Evolutionary conservation across 2,329 filamentous ascomycete species (phyloP).

Genomic region (Penicillium vulpinum): DNA sequence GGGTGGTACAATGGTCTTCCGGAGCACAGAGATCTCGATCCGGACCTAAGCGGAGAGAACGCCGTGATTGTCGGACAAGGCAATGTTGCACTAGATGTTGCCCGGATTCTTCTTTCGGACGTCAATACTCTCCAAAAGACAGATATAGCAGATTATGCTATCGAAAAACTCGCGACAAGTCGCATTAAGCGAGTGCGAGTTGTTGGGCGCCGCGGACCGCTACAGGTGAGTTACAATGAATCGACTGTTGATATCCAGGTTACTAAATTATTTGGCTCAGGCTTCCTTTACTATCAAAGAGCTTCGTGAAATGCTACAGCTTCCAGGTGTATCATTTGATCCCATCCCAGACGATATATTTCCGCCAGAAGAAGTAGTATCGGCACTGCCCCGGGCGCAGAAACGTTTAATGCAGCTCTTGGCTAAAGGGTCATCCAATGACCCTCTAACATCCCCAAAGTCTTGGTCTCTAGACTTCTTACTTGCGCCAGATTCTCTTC

Average conservation of each 20-base stretch:
- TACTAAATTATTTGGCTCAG: slow-evolving; percentile 43
- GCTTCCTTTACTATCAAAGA: slow-evolving; percentile 97
- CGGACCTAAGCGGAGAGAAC: slow-evolving; percentile 74
- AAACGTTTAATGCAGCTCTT: slow-evolving; percentile 80
- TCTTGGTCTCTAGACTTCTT: slow-evolving; percentile 86
- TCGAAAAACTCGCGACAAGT: slow-evolving; percentile 71
- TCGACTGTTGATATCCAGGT: neutral
- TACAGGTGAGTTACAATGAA: slow-evolving; percentile 62
- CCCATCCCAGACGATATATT: slow-evolving; percentile 66
- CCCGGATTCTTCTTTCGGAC: slow-evolving; percentile 77
- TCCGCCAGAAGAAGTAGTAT: slow-evolving; percentile 60
- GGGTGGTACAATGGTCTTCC: slow-evolving; percentile 98
- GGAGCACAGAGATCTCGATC: slow-evolving; percentile 70
- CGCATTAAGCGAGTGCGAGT: slow-evolving; percentile 77
- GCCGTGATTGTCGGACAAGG: slow-evolving; percentile 91
- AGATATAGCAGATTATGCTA: slow-evolving; percentile 83
- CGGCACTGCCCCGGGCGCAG: slow-evolving; percentile 70
- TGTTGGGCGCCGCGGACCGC: slow-evolving; percentile 83
- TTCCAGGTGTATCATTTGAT: slow-evolving; percentile 70
- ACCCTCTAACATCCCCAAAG: slow-evolving; percentile 54
- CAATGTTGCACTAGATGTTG: slow-evolving; percentile 93
- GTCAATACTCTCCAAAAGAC: slow-evolving; percentile 73
- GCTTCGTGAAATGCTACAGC: slow-evolving; percentile 78
- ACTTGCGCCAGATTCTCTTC: slow-evolving; percentile 72
- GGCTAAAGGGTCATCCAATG: slow-evolving; percentile 66